A percentile compares a stretch with the other conserved stretches of the same genome.
These are phyloP conservation scores for Candida tetrigidarum DNA, from an alignment of 1,139 yeast species.

Conservation along the genomic window DNA sequence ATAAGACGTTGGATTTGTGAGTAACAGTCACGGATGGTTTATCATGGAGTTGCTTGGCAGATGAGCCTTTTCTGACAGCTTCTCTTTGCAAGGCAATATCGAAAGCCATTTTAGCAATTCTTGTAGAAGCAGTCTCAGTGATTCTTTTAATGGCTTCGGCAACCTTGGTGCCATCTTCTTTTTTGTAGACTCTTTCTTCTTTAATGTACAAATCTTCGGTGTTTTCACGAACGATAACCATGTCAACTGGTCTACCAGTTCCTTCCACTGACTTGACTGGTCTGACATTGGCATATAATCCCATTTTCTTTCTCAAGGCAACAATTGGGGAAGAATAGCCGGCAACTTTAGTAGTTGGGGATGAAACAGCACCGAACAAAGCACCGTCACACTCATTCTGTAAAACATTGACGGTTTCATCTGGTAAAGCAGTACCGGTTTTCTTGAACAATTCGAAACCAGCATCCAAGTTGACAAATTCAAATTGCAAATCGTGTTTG, in stretches of 20 bases:
- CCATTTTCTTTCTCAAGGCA: slow-evolving; percentile 93
- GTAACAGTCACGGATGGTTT: slow-evolving; percentile 85
- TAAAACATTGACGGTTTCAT: slow-evolving; percentile 82
- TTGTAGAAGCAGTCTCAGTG: slow-evolving; percentile 81
- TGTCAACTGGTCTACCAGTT: slow-evolving; percentile 84
- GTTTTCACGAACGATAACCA: slow-evolving; percentile 98
- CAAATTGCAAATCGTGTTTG: slow-evolving; percentile 75
- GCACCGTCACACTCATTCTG: slow-evolving; percentile 93
- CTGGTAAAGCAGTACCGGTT: slow-evolving; percentile 96
- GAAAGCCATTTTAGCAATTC: slow-evolving; percentile 89
- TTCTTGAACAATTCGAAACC: slow-evolving; percentile 92
- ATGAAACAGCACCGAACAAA: slow-evolving; percentile 94
- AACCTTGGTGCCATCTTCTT: slow-evolving; percentile 75
- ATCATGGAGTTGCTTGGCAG: slow-evolving; percentile 47
- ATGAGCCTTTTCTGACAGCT: slow-evolving; percentile 68
- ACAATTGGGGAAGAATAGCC: slow-evolving; percentile 99
- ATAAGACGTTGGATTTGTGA: slow-evolving; percentile 94
- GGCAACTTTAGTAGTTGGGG: slow-evolving; percentile 91
- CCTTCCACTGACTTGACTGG: slow-evolving; percentile 95
- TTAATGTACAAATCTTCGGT: slow-evolving; percentile 97
- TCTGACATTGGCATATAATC: slow-evolving; percentile 94
- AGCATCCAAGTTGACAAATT: slow-evolving; percentile 87
- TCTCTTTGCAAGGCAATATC: slow-evolving; percentile 94
- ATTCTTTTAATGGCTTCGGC: slow-evolving; percentile 99
- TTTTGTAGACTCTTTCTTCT: slow-evolving; percentile 78